Percentiles rank a stretch among this genome's conserved stretches.
Conservation (phyloP, 306 rosid species). For the Lotus japonicus region DNA sequence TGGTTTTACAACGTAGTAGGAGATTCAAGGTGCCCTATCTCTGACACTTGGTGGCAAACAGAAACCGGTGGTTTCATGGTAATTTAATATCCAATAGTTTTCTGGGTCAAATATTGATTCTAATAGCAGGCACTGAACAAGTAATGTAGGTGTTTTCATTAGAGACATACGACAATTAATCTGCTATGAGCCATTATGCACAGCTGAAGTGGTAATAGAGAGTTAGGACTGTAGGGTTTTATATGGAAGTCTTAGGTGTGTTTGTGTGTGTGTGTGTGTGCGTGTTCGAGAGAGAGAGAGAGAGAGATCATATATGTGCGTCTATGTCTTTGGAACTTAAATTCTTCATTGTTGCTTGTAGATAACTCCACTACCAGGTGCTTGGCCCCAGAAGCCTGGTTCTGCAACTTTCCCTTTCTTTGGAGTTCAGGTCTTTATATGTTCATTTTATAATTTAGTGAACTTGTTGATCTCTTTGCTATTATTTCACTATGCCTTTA, state of each 20-base stretch:
- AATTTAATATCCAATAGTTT: conserved; percentile 28
- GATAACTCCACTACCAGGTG: conserved; percentile 97
- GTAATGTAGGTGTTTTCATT: conserved; percentile 3
- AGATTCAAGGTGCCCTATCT: conserved; percentile 91
- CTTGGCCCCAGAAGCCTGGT: conserved; percentile 99
- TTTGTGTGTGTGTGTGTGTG: no score
- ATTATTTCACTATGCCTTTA: conserved; percentile 1
- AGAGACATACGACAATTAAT: neutral
- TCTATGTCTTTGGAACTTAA: conserved; percentile 4
- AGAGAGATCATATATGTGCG: neutral
- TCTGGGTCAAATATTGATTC: conserved; percentile 17
- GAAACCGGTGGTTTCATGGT: conserved; percentile 99
- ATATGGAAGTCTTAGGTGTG: neutral
- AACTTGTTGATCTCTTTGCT: neutral
- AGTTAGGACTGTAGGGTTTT: neutral
- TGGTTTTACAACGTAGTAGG: conserved; percentile 95
- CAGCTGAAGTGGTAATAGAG: neutral
- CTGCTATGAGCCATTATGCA: neutral
- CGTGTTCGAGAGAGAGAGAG: no score
- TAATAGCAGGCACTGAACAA: neutral
- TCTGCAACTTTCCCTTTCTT: conserved; percentile 98
- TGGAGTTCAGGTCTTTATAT: conserved; percentile 73
- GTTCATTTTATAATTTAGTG: conserved; percentile 5
- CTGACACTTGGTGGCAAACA: conserved; percentile 99
- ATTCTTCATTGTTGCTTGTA: conserved; percentile 32